These are phyloP conservation scores for Hanseniaspora nectarophila DNA, from an alignment of 805 yeast genomes.

Conservation along the genomic window DNA sequence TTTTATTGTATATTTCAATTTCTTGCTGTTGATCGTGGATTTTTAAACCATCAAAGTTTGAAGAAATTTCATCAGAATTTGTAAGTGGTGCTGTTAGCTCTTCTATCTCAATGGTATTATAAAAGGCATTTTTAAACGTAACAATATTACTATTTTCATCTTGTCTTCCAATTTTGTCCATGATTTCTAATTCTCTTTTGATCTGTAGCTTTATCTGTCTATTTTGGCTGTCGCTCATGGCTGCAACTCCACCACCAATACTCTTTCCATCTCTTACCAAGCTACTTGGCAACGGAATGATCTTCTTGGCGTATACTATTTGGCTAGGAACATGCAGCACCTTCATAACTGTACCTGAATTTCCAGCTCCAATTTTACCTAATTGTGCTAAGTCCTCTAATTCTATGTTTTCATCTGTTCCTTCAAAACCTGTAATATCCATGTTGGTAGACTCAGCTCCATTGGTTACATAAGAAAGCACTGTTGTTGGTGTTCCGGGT, in stretches of 20 bases:
- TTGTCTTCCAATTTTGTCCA: conserved; percentile 73
- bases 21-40: neutral
- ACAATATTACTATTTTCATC: conserved; percentile 50
- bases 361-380: conserved; percentile 79
- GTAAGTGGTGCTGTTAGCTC: conserved; percentile 6
- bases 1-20: conserved; percentile 19
- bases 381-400: conserved; percentile 60
- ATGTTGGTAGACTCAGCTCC: neutral
- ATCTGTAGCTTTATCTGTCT: conserved; percentile 67
- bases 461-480: neutral
- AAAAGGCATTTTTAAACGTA: conserved; percentile 82
- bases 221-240: conserved; percentile 1
- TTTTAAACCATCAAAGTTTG: neutral
- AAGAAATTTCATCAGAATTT: conserved; percentile 8
- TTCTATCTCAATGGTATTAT: conserved; percentile 33
- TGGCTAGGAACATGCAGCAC: conserved; percentile 83
- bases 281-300: conserved; percentile 46
- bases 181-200: conserved; percentile 72
- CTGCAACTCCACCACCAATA: conserved; percentile 26
- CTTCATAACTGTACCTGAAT: conserved; percentile 83
- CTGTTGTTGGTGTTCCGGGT: conserved; percentile 8
- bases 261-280: conserved; percentile 45
- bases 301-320: conserved; percentile 79
- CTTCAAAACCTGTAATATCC: neutral
- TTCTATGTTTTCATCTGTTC: neutral